Evolutionary conservation across 352 stramenopile genomes (phyloP).

Genomic region (Phytophthora hybrid): DNA sequence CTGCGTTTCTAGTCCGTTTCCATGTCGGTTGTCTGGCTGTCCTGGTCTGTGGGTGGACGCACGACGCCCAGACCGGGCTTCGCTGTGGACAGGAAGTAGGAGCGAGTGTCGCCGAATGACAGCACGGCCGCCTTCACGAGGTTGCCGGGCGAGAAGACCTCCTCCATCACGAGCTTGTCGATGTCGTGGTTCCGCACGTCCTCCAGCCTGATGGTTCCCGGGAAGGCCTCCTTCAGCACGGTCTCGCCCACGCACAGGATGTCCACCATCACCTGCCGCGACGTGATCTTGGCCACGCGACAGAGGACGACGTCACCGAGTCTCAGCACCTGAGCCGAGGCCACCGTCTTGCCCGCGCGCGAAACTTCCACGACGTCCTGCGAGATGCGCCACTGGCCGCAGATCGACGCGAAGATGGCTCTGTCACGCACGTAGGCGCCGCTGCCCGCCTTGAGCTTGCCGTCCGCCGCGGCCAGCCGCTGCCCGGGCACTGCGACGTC

Average conservation of each 20-base stretch:
- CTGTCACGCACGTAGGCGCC: slow-evolving; percentile 71
- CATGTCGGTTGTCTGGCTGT: slow-evolving; percentile 48
- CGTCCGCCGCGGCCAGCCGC: slow-evolving; percentile 48
- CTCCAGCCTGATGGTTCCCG: slow-evolving; percentile 79
- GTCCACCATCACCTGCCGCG: slow-evolving; percentile 80
- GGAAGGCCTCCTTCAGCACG: slow-evolving; percentile 84
- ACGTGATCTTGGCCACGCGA: slow-evolving; percentile 72
- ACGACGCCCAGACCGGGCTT: slow-evolving; percentile 76
- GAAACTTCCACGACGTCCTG: slow-evolving; percentile 57
- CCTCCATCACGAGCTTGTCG: slow-evolving; percentile 84
- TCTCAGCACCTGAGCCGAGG: slow-evolving; percentile 74
- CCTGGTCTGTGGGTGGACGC: slow-evolving; percentile 43
- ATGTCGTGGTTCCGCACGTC: slow-evolving; percentile 83
- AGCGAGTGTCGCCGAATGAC: slow-evolving; percentile 87
- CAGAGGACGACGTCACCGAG: slow-evolving; percentile 75
- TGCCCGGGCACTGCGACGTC: slow-evolving; percentile 69
- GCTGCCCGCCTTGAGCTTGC: slow-evolving; percentile 48
- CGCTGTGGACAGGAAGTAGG: slow-evolving; percentile 86
- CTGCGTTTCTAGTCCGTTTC: slow-evolving; percentile 53
- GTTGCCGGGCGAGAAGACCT: slow-evolving; percentile 73
- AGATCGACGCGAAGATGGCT: slow-evolving; percentile 77
- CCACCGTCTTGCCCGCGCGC: slow-evolving; percentile 63
- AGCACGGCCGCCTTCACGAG: slow-evolving; percentile 84
- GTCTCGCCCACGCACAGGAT: slow-evolving; percentile 75
- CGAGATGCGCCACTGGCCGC: slow-evolving; percentile 52